A percentile compares a stretch with the other conserved stretches of the same genome.
phyloP scores from a whole-genome alignment of 192 early-diverging fungal species.

The Martensiomyces pterosporus region DNA sequence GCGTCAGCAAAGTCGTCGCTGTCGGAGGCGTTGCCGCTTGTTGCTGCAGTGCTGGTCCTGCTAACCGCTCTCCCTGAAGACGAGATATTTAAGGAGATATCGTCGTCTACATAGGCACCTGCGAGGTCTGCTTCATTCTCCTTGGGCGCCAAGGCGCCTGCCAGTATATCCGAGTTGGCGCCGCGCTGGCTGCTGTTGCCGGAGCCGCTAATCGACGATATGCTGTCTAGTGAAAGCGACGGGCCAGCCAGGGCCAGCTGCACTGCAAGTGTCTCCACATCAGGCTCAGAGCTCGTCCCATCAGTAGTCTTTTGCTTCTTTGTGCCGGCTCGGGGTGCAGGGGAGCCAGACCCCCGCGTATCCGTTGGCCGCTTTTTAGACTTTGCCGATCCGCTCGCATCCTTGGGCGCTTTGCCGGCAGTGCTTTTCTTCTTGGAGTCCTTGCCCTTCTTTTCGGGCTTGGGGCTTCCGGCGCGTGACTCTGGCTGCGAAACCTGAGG shows the following conservation, averaged over 20 bases:
- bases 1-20: conserved; percentile 8
- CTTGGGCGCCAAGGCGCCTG: conserved; percentile 1
- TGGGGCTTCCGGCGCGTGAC: conserved; percentile 30
- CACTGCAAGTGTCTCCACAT: conserved; percentile 8
- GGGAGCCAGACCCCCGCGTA: conserved; percentile 22
- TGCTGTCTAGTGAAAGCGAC: conserved; percentile 13
- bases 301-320: conserved; percentile 17
- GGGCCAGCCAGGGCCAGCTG: conserved; percentile 11
- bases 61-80: conserved; percentile 14
- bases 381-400: conserved; percentile 5
- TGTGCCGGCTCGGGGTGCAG: conserved; percentile 9
- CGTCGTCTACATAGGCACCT: conserved; percentile 7
- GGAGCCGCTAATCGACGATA: conserved; percentile 5
- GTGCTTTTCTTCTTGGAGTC: conserved; percentile 1
- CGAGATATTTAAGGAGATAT: conserved; percentile 4
- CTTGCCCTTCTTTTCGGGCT: conserved; percentile 6
- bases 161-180: conserved; percentile 4
- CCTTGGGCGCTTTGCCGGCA: conserved; percentile 16
- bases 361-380: conserved; percentile 32
- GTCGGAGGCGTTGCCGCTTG: conserved; percentile 18
- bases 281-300: conserved; percentile 11
- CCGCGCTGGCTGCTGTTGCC: conserved; percentile 1
- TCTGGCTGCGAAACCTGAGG: conserved; percentile 13
- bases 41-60: conserved; percentile 18
- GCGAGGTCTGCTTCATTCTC: conserved; percentile 5